Conservation (phyloP, 1,284 basidiomycete genomes). For the Microstroma glucosiphilum region DNA sequence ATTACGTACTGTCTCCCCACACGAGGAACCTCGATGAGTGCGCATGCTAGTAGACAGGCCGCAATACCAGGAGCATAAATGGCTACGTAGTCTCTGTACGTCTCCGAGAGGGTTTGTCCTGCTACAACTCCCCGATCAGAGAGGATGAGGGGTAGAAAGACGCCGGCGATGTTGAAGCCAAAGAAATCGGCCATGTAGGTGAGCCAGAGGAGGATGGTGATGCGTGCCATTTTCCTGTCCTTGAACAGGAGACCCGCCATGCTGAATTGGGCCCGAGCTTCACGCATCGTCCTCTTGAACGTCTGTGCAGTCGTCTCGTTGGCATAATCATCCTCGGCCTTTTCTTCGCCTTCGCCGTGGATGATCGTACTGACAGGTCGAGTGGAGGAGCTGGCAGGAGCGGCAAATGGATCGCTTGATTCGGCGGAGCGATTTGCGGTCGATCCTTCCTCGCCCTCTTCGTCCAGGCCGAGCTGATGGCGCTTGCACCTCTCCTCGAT, state of each 20-base stretch:
- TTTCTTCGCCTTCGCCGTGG: neutral
- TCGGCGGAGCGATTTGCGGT: neutral
- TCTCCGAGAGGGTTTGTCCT: conserved; percentile 49
- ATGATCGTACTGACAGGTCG: too few relatives aligned
- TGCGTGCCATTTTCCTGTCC: conserved; percentile 45
- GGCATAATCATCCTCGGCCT: conserved; percentile 9
- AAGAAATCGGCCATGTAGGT: conserved; percentile 43
- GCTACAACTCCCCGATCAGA: conserved; percentile 47
- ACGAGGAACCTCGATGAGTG: conserved; percentile 51
- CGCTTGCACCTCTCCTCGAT: conserved; percentile 37
- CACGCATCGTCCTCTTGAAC: conserved; percentile 25
- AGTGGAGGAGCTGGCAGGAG: neutral
- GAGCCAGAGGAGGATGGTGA: conserved; percentile 47
- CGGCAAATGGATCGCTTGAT: neutral
- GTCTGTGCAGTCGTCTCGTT: conserved; percentile 13
- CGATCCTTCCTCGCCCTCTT: conserved; percentile 16
- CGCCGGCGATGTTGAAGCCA: conserved; percentile 52
- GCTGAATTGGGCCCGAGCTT: conserved; percentile 34
- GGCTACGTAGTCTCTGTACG: conserved; percentile 51
- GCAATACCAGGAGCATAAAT: conserved; percentile 50
- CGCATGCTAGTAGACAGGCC: conserved; percentile 39
- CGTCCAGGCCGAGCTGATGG: conserved; percentile 11
- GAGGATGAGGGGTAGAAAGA: conserved; percentile 52
- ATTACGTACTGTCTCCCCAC: conserved; percentile 53
- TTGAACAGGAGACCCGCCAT: conserved; percentile 51